Evolutionary conservation across 352 stramenopile species (phyloP), one percentile per base, ranked within the genome.

Genomic region (Phytophthora pinifolia): DNA sequence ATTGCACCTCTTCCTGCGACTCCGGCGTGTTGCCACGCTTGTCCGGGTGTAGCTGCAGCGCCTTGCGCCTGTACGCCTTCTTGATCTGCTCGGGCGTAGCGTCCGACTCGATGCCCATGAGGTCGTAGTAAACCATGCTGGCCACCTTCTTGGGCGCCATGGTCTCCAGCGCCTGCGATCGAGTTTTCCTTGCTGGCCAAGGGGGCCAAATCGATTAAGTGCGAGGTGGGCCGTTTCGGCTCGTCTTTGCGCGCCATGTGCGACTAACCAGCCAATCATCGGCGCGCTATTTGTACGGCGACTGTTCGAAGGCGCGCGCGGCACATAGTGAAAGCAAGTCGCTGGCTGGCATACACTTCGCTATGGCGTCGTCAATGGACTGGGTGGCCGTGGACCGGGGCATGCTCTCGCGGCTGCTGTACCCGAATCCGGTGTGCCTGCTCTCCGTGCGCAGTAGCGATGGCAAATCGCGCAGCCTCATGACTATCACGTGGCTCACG

Each of bases 41-140:
- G 68, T 96, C 72, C 2, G 93, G 93, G 50, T 98, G 93, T 34
- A 96, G 88, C 65, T 97, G 93, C 33, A 98, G 71, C 46, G 92
- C 92, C 65, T 92, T 89, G 54, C 82, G 83, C 35, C 83, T 72
- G 62, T 98, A 98, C 12, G 92, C 90, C 63, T 97, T 97, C 67
- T 97, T 97, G 48, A 98, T 93, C 58, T 87, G 57, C 64, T 92
- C 84, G 29, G 76, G 68, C 45, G 82, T 90, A 14, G 82, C 84
- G 51, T 90, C 79, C 5, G 79, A 15, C 34, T 74, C 67, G 42
- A 94, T 80, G 52, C 79, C 85, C 66, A 96, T 82, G 25, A 94
- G 74, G 27, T 92, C 80, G 50, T 95, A 96, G 62, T 92, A 92
- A 51, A 72, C 69, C 54, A 68, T 88, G 47, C 72, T 86, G 38